Evolutionary conservation across 2,329 filamentous ascomycete genomes (phyloP), one percentile per base, ranked within the genome.

Genomic region (Pseudomassariella vexata): DNA sequence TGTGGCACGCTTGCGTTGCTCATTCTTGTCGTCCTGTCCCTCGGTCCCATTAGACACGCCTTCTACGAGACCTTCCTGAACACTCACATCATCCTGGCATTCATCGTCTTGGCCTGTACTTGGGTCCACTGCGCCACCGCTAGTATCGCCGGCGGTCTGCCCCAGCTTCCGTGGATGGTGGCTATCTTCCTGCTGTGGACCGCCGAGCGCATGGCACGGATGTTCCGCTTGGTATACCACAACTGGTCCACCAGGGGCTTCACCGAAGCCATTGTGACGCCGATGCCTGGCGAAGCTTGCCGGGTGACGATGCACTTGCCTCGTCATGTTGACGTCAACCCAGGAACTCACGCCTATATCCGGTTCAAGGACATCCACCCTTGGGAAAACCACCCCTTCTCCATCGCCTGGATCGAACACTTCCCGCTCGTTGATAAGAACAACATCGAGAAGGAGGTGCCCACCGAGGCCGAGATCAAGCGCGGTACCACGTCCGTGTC

Each of bases 61-160:
- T 95, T 95, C 56, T 98, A 98, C 64, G 92, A 98, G 63, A 94
- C 87, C 1, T 98, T 98, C 63, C 73, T 96, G 47, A 86, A 85
- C 53, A 61, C 82, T 19, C 92, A 96, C 62, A 88, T 94, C 46
- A 57, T 85, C 22, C 63, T 94, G 30, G 87, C 81, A 23, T 57
- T 82, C 21, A 52, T 85, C 33, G 65, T 69, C 28, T 73, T 95
- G 30, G 66, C 75, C 35, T 81, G 79, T 48, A 79, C 89, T 7
- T 92, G 81, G 73, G 65, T 89, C 22, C 92, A 96, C 63, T 78
- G 86, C 48, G 68, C 76, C 26, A 65, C 84, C 8, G 75, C 85
- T 18, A 58, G 66, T 4, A 63, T 87, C 19, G 59, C 75, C 10
- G 78, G 86, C 34, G 70, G 72, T 9, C 70, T 88, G 5, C 73